Conservation (phyloP, 306 rosid genomes). For the Cotoneaster glaucophyllus region DNA sequence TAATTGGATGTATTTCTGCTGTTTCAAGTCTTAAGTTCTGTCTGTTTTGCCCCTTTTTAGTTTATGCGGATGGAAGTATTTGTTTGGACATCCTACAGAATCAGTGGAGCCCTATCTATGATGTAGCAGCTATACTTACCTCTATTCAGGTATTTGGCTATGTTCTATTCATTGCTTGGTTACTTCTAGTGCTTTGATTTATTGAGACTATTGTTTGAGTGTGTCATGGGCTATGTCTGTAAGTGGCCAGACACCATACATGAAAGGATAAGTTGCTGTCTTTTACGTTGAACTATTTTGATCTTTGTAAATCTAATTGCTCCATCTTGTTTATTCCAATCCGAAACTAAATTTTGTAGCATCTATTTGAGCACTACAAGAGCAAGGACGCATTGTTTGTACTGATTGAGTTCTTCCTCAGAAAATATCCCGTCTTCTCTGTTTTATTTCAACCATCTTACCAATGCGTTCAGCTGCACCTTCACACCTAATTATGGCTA, state of each 20-base stretch:
- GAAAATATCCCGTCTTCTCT: not conserved
- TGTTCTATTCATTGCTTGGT: slow-evolving; percentile 7
- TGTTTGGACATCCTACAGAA: slow-evolving; percentile 95
- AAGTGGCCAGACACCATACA: not conserved
- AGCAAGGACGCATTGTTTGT: not conserved
- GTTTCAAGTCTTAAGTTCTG: slow-evolving; percentile 18
- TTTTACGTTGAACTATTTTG: not conserved
- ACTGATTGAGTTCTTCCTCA: not conserved
- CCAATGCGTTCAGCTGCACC: not conserved
- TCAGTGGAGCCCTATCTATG: slow-evolving; percentile 98
- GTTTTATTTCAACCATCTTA: not conserved
- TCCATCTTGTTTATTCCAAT: not conserved
- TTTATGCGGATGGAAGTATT: slow-evolving; percentile 98
- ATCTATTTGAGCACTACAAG: not conserved
- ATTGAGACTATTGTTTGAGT: not conserved
- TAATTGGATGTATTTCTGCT: not conserved
- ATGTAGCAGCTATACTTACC: slow-evolving; percentile 95
- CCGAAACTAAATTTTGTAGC: not conserved
- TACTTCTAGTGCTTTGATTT: slow-evolving; percentile 11
- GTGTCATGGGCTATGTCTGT: not conserved
- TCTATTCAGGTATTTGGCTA: slow-evolving; percentile 75
- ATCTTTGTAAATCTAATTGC: not conserved
- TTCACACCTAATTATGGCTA: not conserved
- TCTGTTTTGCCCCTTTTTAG: slow-evolving; percentile 36
- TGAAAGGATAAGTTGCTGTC: not conserved